Evolutionary conservation across 1,284 basidiomycete species (phyloP).

Genomic region (Rhodotorula sp.): DNA sequence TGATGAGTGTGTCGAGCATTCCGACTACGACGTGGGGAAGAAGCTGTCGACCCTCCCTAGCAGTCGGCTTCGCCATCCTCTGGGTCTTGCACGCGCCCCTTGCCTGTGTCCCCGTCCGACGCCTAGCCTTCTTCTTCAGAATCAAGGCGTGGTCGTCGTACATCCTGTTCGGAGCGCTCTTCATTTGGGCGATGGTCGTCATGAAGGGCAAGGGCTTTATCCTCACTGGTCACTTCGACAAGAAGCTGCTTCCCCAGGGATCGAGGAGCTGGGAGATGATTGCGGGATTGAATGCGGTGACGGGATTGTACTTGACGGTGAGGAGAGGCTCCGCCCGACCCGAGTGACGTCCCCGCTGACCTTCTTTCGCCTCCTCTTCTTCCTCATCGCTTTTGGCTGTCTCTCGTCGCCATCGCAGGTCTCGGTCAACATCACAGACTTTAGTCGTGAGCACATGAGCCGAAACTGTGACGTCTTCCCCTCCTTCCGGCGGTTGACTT

Average conservation of each 20-base stretch:
- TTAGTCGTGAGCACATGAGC: slow-evolving; percentile 21
- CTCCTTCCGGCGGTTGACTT: too few relatives aligned
- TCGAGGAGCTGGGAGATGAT: slow-evolving; percentile 64
- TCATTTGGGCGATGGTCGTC: slow-evolving; percentile 18
- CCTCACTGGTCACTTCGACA: slow-evolving; percentile 3
- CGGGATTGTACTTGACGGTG: slow-evolving; percentile 62
- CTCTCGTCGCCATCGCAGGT: neutral
- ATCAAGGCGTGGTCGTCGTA: neutral
- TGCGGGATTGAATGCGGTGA: slow-evolving; percentile 63
- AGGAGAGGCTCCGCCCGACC: neutral
- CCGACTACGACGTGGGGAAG: too few relatives aligned
- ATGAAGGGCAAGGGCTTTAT: slow-evolving; percentile 54
- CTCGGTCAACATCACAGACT: slow-evolving; percentile 69
- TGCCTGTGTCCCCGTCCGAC: slow-evolving; percentile 58
- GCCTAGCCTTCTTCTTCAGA: slow-evolving; percentile 42
- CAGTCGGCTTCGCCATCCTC: slow-evolving; percentile 69
- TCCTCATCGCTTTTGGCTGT: too few relatives aligned
- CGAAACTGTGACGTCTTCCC: too few relatives aligned
- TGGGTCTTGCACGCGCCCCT: slow-evolving; percentile 66
- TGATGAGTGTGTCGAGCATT: slow-evolving; percentile 49
- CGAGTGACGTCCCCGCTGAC: neutral
- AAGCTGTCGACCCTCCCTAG: too few relatives aligned
- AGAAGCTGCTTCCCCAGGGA: slow-evolving; percentile 48
- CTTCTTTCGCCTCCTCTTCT: neutral
- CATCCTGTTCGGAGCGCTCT: slow-evolving; percentile 54